A percentile compares a stretch with the other conserved stretches of the same genome.
These are phyloP conservation scores for Penicillium frequentans DNA, from an alignment of 2,329 filamentous ascomycete species.

Conservation along the genomic window DNA sequence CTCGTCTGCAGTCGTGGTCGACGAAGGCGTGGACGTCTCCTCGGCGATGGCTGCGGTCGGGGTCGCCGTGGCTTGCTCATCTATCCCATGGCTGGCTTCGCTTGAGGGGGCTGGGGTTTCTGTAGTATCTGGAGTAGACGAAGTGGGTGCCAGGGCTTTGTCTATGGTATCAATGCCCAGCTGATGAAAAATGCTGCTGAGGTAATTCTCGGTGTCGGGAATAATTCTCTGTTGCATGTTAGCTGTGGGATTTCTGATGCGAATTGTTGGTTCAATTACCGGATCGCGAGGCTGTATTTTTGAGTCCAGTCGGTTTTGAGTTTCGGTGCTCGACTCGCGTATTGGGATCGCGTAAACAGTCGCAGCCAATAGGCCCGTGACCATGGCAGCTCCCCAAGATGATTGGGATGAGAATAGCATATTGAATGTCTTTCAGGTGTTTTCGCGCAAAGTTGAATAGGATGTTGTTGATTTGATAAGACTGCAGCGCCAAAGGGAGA, in stretches of 20 bases:
- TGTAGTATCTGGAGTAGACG: slow-evolving; percentile 4
- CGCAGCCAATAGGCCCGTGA: slow-evolving; percentile 6
- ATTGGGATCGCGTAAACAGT: slow-evolving; percentile 17
- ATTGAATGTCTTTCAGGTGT: not conserved
- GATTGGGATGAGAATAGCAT: slow-evolving; percentile 6
- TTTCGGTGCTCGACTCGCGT: not conserved
- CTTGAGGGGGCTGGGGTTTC: not conserved
- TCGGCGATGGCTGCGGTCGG: not conserved
- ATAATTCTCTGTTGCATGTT: slow-evolving; percentile 21
- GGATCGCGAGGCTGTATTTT: slow-evolving; percentile 17
- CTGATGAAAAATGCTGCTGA: slow-evolving; percentile 14
- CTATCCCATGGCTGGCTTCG: not conserved
- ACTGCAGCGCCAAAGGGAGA: not conserved
- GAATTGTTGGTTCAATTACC: slow-evolving; percentile 2
- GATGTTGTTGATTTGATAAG: not conserved
- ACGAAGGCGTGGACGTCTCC: slow-evolving; percentile 2
- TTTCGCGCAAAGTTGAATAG: not conserved
- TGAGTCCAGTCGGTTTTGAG: not conserved
- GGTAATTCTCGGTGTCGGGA: slow-evolving; percentile 18
- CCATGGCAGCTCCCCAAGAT: slow-evolving; percentile 1
- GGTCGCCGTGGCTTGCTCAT: not conserved
- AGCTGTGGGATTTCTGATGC: not conserved
- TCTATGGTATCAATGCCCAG: slow-evolving; percentile 15
- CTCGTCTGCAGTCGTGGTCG: not conserved
- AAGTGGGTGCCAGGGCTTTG: not conserved